These are phyloP conservation scores for Leishmania martiniquensis DNA, from an alignment of 208 protist genomes.

Conservation along the genomic window DNA sequence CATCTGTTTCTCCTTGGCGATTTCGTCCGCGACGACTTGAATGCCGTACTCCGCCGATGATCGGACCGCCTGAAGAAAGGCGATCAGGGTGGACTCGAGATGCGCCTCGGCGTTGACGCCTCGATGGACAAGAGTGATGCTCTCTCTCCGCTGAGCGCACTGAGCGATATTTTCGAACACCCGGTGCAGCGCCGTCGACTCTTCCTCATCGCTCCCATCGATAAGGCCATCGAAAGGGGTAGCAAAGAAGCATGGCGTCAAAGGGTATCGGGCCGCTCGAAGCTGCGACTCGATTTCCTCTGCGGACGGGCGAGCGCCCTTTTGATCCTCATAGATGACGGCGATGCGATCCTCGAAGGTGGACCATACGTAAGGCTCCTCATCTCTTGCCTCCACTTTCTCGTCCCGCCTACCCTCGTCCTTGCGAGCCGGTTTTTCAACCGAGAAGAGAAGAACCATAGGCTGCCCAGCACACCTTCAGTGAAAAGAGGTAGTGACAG, in stretches of 20 bases:
- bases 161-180: slow-evolving; percentile 65
- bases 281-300: slow-evolving; percentile 31
- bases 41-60: slow-evolving; percentile 83
- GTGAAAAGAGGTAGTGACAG: not conserved
- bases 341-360: slow-evolving; percentile 34
- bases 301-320: slow-evolving; percentile 12
- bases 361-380: slow-evolving; percentile 29
- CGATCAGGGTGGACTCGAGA: slow-evolving; percentile 67
- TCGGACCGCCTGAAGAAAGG: slow-evolving; percentile 60
- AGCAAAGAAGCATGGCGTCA: slow-evolving; percentile 65
- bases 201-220: slow-evolving; percentile 40
- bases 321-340: slow-evolving; percentile 29
- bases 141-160: slow-evolving; percentile 72
- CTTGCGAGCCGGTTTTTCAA: slow-evolving; percentile 4
- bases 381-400: slow-evolving; percentile 8
- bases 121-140: slow-evolving; percentile 85
- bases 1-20: slow-evolving; percentile 92
- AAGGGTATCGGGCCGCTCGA: slow-evolving; percentile 18
- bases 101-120: slow-evolving; percentile 58
- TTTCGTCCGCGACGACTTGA: slow-evolving; percentile 90
- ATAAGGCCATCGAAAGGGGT: slow-evolving; percentile 67
- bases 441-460: slow-evolving; percentile 18
- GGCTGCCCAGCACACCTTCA: not conserved
- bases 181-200: slow-evolving; percentile 35
- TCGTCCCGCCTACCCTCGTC: not conserved